These are phyloP conservation scores for Penicilliopsis zonata DNA, from an alignment of 495 filamentous ascomycete genomes.

Conservation along the genomic window DNA sequence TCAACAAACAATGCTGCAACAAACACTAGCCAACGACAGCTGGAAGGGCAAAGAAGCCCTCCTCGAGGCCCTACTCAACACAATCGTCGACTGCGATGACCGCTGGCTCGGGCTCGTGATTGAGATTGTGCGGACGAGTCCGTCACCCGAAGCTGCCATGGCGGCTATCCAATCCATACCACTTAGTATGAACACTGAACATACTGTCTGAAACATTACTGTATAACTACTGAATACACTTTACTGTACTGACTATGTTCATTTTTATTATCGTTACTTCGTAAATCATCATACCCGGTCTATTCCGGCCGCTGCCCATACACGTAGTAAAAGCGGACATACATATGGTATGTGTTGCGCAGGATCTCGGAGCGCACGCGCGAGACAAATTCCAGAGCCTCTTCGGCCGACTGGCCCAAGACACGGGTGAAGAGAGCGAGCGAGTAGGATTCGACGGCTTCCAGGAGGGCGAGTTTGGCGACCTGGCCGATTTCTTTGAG, in stretches of 20 bases:
- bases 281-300: no score
- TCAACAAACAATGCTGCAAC: slow-evolving; percentile 5
- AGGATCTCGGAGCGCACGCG: slow-evolving; percentile 23
- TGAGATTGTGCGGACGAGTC: slow-evolving; percentile 16
- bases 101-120: slow-evolving; percentile 15
- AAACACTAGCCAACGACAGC: slow-evolving; percentile 6
- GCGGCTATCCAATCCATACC: slow-evolving; percentile 20
- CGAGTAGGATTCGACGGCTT: slow-evolving; percentile 39
- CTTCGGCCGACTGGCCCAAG: slow-evolving; percentile 30
- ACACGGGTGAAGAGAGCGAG: slow-evolving; percentile 44
- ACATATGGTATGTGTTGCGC: slow-evolving; percentile 18
- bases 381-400: slow-evolving; percentile 21
- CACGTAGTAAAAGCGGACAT: slow-evolving; percentile 25
- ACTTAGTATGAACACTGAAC: no score
- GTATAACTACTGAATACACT: no score
- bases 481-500: slow-evolving; percentile 38
- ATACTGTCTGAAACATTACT: no score
- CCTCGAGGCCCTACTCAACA: slow-evolving; percentile 17
- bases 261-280: slow-evolving; percentile 9
- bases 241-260: slow-evolving; percentile 11
- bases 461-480: slow-evolving; percentile 19
- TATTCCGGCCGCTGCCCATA: slow-evolving; percentile 30
- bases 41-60: slow-evolving; percentile 13
- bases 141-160: slow-evolving; percentile 22
- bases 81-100: slow-evolving; percentile 21